Evolutionary conservation across 257 asterid species (phyloP).

Genomic region (Petunia secreta): DNA sequence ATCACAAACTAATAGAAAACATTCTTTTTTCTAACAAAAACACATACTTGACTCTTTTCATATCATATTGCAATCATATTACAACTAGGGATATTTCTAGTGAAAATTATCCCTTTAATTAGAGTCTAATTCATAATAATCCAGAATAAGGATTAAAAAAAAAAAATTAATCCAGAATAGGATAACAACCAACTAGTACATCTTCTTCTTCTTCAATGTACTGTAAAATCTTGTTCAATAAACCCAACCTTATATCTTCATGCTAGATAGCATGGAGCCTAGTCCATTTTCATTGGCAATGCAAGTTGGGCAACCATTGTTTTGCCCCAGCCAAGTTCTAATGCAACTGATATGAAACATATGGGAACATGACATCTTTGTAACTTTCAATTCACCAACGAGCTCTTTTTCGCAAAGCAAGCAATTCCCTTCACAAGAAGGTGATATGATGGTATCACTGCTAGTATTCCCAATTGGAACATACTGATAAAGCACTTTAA

Average conservation of each 20-base stretch:
- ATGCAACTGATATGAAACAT: conserved; percentile 5
- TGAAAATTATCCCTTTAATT: background rate
- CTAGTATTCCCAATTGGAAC: background rate
- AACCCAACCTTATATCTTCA: background rate
- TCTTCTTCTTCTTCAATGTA: background rate
- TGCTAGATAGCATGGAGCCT: background rate
- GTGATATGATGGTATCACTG: background rate
- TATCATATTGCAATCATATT: no score
- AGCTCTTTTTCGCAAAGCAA: background rate
- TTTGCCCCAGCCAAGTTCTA: background rate
- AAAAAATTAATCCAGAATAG: background rate
- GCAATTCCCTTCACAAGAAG: background rate
- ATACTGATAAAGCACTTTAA: background rate
- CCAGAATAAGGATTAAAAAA: background rate
- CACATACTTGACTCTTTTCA: no score
- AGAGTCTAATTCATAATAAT: background rate
- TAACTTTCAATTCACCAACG: background rate
- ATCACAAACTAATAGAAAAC: no score
- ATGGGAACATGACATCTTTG: conserved; percentile 4
- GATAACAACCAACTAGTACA: background rate
- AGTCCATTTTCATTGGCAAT: background rate
- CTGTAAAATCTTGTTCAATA: background rate
- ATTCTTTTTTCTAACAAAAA: no score
- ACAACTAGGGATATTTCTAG: no score
- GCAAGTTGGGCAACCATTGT: background rate